Percentiles rank a stretch among this genome's conserved stretches.
Conservation (phyloP, 2,329 filamentous ascomycete species). For the Lachnellula hyalina region DNA sequence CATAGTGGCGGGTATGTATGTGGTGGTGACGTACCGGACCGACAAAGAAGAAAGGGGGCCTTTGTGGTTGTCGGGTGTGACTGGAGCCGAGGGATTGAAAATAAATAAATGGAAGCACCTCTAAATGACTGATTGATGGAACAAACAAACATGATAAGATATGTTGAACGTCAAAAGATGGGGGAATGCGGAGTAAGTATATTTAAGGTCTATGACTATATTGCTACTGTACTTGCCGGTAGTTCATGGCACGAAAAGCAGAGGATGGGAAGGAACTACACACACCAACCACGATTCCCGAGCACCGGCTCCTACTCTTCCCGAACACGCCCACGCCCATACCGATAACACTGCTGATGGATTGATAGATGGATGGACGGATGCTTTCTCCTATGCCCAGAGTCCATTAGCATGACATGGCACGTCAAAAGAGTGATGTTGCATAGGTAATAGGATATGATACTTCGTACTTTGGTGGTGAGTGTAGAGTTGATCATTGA, state of each 20-base stretch:
- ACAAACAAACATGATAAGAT: background rate
- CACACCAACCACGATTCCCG: background rate
- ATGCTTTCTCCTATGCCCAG: too few relatives aligned
- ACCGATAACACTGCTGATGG: too few relatives aligned
- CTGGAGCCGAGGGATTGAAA: too few relatives aligned
- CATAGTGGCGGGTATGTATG: constrained; percentile 38
- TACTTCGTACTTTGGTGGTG: too few relatives aligned
- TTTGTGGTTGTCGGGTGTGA: too few relatives aligned
- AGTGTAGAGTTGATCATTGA: too few relatives aligned
- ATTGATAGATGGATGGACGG: background rate
- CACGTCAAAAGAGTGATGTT: too few relatives aligned
- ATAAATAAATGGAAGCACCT: background rate
- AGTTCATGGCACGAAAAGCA: background rate
- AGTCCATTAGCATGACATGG: too few relatives aligned
- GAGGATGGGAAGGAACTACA: background rate
- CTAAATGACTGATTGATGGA: background rate
- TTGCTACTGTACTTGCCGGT: background rate
- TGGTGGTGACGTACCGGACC: background rate
- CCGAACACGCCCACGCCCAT: background rate
- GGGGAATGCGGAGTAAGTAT: background rate
- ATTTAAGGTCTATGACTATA: background rate
- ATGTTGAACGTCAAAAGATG: background rate
- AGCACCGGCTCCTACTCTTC: background rate
- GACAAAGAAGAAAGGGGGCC: background rate
- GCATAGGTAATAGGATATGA: too few relatives aligned